These are phyloP conservation scores for Aspergillus coremiiformis DNA, from an alignment of 495 filamentous ascomycete species.

Conservation along the genomic window DNA sequence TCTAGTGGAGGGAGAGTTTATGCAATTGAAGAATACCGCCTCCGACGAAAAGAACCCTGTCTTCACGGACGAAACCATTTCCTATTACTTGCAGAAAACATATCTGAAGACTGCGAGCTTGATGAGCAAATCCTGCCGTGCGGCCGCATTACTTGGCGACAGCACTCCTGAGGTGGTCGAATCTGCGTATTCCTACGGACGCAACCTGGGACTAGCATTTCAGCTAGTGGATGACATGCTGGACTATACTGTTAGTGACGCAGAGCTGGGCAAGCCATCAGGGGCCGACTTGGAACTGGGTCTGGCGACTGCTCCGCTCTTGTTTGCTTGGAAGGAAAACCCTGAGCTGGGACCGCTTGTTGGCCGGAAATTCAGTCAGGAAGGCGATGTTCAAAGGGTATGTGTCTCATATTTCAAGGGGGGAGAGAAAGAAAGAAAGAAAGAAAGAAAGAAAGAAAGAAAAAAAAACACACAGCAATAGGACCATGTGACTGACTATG, in stretches of 20 bases:
- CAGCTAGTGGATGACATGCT: constrained; percentile 98
- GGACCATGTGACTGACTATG: constrained; percentile 1
- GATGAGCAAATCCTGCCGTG: constrained; percentile 92
- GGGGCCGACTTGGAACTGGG: constrained; percentile 92
- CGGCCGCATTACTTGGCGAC: constrained; percentile 77
- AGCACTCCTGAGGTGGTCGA: constrained; percentile 73
- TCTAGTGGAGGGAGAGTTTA: constrained; percentile 96
- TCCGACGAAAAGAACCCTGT: constrained; percentile 72
- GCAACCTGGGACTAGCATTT: constrained; percentile 89
- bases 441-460: too few species aligned
- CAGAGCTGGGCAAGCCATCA: constrained; percentile 86
- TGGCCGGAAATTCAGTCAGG: constrained; percentile 75
- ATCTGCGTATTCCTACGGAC: constrained; percentile 83
- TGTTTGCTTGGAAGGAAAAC: constrained; percentile 93
- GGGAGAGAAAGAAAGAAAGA: too few species aligned
- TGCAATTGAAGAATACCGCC: constrained; percentile 96
- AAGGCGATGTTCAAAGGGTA: constrained; percentile 80
- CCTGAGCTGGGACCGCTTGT: constrained; percentile 81
- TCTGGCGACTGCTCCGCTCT: constrained; percentile 85
- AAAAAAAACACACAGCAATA: not conserved
- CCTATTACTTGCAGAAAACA: constrained; percentile 97
- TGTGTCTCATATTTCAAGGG: constrained; percentile 26
- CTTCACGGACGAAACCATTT: constrained; percentile 78
- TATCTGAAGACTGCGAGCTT: constrained; percentile 94
- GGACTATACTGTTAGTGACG: constrained; percentile 81